Base-by-base conservation (phyloP, 192 early-diverging fungal species). In the Chytriomyces sp. region DNA sequence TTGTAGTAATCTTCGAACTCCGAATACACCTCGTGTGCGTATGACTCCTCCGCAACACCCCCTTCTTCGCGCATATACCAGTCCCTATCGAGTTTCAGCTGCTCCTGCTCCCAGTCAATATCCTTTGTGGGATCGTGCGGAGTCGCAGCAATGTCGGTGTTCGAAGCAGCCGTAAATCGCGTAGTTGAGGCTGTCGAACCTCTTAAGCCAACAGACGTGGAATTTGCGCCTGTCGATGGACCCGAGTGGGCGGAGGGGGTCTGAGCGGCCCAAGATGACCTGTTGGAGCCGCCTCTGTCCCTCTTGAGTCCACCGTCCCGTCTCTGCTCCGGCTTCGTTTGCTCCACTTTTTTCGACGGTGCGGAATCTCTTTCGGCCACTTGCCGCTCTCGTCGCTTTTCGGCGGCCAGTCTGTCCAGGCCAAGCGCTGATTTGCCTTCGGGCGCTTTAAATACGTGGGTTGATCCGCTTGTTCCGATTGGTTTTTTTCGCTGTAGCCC, bases 31-130 rank as follows among this genome's bases (percentile, higher is more conserved):
- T 94, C 94, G 81, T 95, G 90, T 6, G 28, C 67, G 20, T n/a
- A 24, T 5, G 83, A 80, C 45, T 94, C 92, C 62, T 95, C 10
- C 68, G 75, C 68, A 80, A 86, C 86, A 28, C 90, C 89, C 7
- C 79, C 78, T 66, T 96, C 94, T 80, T 96, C 97, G 62, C 94
- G 87, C 64, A 88, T 89, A 84, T 98, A 98, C 97, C 97, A 98
- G 11, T 97, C 97, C 13, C 97, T 89, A 79, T 98, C 97, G 13
- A 97, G 79, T 68, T 93, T 92, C 5, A 86, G 84, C 81, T 96
- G 95, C 48, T 97, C 93, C 64, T 79, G 84, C 64, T 96, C 94
- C 92, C 93, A 95, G 24, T 91, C 87, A 75, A 77, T 8, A 82
- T 82, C 9, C 10, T 67, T 5, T 13, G 88, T 87, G 24, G 77